Evolutionary conservation across 2,329 filamentous ascomycete genomes (phyloP), one percentile per base, ranked within the genome.

Genomic region (Stenocarpella maydis): DNA sequence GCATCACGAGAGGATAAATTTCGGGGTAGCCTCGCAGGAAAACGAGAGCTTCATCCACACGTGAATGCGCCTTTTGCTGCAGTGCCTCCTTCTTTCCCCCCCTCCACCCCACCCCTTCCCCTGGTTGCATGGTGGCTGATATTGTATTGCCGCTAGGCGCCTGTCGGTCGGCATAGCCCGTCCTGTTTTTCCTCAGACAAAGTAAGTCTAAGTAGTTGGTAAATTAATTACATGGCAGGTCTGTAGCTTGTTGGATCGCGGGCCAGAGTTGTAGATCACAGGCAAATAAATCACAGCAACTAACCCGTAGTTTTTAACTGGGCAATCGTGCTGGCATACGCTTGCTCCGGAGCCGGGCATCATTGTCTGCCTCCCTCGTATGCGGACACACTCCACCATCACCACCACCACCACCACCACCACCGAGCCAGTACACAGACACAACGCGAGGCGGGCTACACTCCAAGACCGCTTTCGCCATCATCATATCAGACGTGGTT

Each of bases 11-110:
- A 26, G 58, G 58, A 49, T 43, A 63, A 63, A 63, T 63, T 37
- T 63, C 58, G 58, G 58, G 15, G n/a, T 14, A 63, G 58, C 58
- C 37, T 63, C 58, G 58, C 58, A 63, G 24, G 28, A 37, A 63
- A 10, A 39, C 24, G 24, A 37, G 15, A 7, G 17, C 43, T 26
- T 63, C 43, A 49, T 34, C 19, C n/a, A 39, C 31, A 37, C 34
- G 21, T 54, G 5, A 12, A 37, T 43, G n/a, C n/a, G n/a, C n/a
- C n/a, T n/a, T n/a, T n/a, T n/a, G n/a, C n/a, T n/a, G n/a, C n/a
- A n/a, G 15, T n/a, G 31, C 31, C 43, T 43, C 10, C 24, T n/a
- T 14, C 43, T 39, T 3, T 14, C 14, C 21, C 34, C 31, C 24
- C 6, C 4, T 54, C 34, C 34, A 12, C 34, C 34, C 34, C 34